Percentiles rank a stretch among this genome's conserved stretches.
These are phyloP conservation scores for Pelagophyceae sp. DNA, from an alignment of 352 stramenopile genomes.

Conservation along the genomic window DNA sequence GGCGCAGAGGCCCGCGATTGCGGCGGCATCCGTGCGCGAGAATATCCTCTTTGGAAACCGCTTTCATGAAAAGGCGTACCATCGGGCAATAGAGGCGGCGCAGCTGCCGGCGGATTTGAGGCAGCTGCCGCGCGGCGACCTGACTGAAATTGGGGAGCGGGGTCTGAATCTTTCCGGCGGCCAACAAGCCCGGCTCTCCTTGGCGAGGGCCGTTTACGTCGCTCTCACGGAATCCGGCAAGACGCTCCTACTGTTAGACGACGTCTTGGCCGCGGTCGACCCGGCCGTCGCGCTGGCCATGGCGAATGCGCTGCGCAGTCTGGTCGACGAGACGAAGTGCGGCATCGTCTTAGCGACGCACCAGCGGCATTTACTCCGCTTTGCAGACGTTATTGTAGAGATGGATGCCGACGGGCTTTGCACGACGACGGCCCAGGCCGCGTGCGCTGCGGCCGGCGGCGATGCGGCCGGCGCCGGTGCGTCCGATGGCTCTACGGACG, in stretches of 20 bases:
- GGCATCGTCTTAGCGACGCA: conserved; percentile 7
- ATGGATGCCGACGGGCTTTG: not conserved
- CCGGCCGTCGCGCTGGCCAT: conserved; percentile 64
- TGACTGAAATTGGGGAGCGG: conserved; percentile 59
- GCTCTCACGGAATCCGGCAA: not conserved
- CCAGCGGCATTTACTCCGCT: not conserved
- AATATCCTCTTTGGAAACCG: conserved; percentile 42
- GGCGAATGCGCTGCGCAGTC: conserved; percentile 12
- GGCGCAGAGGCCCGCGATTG: conserved; percentile 14
- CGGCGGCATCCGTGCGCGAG: conserved; percentile 25
- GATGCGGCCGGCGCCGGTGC: too few relatives aligned
- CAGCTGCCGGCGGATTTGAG: conserved; percentile 48
- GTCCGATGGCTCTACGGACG: too few relatives aligned
- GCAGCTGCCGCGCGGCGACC: conserved; percentile 44
- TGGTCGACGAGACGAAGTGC: not conserved
- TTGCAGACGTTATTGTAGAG: not conserved
- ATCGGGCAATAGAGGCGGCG: conserved; percentile 50
- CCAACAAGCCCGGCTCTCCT: conserved; percentile 54
- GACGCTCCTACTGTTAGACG: conserved; percentile 52
- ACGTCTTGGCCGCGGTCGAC: conserved; percentile 74
- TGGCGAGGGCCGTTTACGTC: conserved; percentile 52
- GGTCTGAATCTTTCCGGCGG: conserved; percentile 43
- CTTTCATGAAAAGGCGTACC: conserved; percentile 49
- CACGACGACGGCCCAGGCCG: conserved; percentile 20
- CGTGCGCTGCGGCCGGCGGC: too few relatives aligned